Percentiles rank a stretch among this genome's conserved stretches.
Conservation (phyloP, 345 rosid genomes). For the Eucalyptus rudis region DNA sequence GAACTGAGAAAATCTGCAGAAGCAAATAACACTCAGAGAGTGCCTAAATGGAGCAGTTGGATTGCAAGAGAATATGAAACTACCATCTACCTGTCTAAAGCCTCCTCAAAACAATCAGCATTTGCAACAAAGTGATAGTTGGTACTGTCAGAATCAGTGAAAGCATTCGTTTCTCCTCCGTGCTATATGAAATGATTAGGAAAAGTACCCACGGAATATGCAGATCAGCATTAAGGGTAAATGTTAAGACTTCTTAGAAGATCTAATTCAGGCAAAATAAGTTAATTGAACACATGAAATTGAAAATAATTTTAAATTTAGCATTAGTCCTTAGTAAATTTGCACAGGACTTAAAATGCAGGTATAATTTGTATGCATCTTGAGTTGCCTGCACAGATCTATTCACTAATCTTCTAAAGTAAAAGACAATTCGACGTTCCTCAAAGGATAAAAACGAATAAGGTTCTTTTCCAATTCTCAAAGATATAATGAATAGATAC, state of each 20-base stretch:
- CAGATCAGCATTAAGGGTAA: not conserved
- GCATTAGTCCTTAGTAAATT: not conserved
- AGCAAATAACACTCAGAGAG: not conserved
- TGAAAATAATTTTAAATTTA: not conserved
- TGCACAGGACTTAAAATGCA: not conserved
- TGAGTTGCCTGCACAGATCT: not conserved
- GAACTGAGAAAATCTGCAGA: slow-evolving; percentile 70
- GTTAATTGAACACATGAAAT: not conserved
- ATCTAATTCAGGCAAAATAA: not conserved
- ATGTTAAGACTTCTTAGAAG: not conserved
- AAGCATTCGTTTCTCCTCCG: slow-evolving; percentile 85
- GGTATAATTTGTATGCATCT: not conserved
- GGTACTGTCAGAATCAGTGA: slow-evolving; percentile 42
- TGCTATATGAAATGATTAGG: slow-evolving; percentile 27
- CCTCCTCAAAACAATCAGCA: slow-evolving; percentile 64
- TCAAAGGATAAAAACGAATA: not conserved
- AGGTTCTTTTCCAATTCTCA: not conserved
- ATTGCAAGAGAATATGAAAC: not conserved
- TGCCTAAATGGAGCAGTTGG: not conserved
- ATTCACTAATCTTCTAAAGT: not conserved
- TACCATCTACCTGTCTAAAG: slow-evolving; percentile 60
- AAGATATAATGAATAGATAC: not conserved
- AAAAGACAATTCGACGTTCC: not conserved
- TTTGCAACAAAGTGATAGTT: slow-evolving; percentile 68
- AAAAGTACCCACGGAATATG: not conserved